Evolutionary conservation across 768 basidiomycete species (phyloP), one percentile per base, ranked within the genome.

Genomic region (Melanogaster broomeanus): DNA sequence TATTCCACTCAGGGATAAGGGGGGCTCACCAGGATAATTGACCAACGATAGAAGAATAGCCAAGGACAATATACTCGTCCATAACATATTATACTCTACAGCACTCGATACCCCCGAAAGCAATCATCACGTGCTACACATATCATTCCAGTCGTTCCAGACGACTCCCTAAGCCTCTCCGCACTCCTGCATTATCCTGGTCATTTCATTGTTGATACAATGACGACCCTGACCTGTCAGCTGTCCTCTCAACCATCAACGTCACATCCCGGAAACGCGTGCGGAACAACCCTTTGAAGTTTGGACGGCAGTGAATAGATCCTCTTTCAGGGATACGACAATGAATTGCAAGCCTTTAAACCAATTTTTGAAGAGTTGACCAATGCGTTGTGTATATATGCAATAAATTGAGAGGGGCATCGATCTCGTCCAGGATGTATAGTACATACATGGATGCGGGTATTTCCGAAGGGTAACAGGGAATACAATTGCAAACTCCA

Each of bases 271-370:
- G 79, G 77, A 98, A 98, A 47, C 90, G 82, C 13, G 95, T 89
- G 30, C 87, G 81, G 79, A 98, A 99, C 28, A 98, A 75, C 12
- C 94, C 95, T 61, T 99, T 98, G 34, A 95, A 97, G 60, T 98
- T 98, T n/a, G n/a, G n/a, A n/a, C n/a, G n/a, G n/a, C n/a, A 9
- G 93, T 93, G 74, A 98, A 98, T 40, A 98, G 76, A 6, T 95
- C 96, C 62, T 98, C 97, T 71, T 98, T 98, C 50, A 98, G 76
- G 19, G 88, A 92, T 51, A 98, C 96, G 44, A 98, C 97, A 63
- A 98, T 97, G 73, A 98, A 99, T 67, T 99, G 97, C 15, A 89
- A 90, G 37, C 96, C 96, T 72, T 93, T 95, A 81, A 99, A 99
- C 16, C 97, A 84, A 42, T 88, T 96, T 37, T 89, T 82, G 83